Evolutionary conservation across 768 basidiomycete species (phyloP).

Genomic region (Candolleomyces efflorescens): DNA sequence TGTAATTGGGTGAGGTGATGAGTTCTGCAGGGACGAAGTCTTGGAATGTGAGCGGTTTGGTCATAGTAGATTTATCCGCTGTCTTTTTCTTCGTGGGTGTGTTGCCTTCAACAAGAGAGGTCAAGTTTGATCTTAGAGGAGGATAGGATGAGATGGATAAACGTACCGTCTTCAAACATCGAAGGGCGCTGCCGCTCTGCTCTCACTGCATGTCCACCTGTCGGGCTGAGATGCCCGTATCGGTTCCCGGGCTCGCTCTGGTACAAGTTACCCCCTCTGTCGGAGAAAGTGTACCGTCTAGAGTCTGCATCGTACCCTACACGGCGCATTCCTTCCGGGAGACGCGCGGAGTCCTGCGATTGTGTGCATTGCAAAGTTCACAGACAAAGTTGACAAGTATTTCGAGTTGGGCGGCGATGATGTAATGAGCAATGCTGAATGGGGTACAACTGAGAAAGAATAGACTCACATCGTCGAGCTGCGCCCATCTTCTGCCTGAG

Average conservation of each 20-base stretch:
- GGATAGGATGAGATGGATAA: not conserved
- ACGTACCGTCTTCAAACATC: slow-evolving; percentile 15
- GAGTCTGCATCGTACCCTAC: slow-evolving; percentile 53
- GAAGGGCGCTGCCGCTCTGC: slow-evolving; percentile 15
- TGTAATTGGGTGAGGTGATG: slow-evolving; percentile 34
- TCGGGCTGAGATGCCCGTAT: slow-evolving; percentile 38
- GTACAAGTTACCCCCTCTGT: slow-evolving; percentile 40
- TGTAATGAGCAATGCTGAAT: not conserved
- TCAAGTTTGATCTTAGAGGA: slow-evolving; percentile 6
- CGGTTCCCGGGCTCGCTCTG: slow-evolving; percentile 34
- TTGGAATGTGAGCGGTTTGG: slow-evolving; percentile 27
- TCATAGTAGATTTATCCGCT: no score
- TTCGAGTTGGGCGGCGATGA: not conserved
- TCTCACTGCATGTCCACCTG: slow-evolving; percentile 14
- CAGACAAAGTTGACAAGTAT: not conserved
- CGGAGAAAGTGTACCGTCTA: slow-evolving; percentile 45
- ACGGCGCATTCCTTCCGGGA: slow-evolving; percentile 43
- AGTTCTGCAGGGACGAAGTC: slow-evolving; percentile 43
- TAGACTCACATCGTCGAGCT: no score
- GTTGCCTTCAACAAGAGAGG: slow-evolving; percentile 1
- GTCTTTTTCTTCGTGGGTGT: slow-evolving; percentile 10
- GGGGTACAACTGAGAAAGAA: no score
- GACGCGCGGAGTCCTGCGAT: not conserved
- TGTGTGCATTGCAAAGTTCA: no score
- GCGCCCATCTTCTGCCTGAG: no score